Evolutionary conservation across 169 alveolate species (phyloP).

Genomic region (Cryptosporidium meleagridis): DNA sequence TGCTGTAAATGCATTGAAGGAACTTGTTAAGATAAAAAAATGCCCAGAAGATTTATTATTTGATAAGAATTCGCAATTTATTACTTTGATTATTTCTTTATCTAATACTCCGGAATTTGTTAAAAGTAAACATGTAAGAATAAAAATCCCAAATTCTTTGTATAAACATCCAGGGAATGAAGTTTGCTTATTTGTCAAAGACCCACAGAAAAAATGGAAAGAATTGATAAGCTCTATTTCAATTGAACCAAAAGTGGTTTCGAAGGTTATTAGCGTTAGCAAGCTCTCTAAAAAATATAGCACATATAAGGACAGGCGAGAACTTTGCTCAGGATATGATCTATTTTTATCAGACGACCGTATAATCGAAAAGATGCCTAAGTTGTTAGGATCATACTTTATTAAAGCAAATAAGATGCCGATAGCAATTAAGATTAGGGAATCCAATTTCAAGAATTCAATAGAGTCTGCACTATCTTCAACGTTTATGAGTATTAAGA

Average conservation of each 20-base stretch:
- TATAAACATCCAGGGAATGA: slow-evolving; percentile 39
- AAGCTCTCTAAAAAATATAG: slow-evolving; percentile 77
- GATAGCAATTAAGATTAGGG: slow-evolving; percentile 25
- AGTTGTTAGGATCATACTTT: slow-evolving; percentile 76
- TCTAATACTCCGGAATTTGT: slow-evolving; percentile 31
- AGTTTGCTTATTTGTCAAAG: slow-evolving; percentile 78
- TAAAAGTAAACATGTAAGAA: slow-evolving; percentile 49
- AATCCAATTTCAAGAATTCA: slow-evolving; percentile 64
- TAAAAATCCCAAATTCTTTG: slow-evolving; percentile 29
- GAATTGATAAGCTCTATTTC: slow-evolving; percentile 49
- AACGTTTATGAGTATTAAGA: slow-evolving; percentile 58
- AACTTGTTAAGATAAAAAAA: slow-evolving; percentile 22
- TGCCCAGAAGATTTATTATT: slow-evolving; percentile 14
- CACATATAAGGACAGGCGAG: slow-evolving; percentile 75
- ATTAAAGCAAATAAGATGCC: slow-evolving; percentile 76
- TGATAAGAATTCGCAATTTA: not conserved
- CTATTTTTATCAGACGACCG: slow-evolving; percentile 75
- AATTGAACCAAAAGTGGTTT: slow-evolving; percentile 25
- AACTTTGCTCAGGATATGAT: slow-evolving; percentile 78
- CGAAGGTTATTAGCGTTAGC: slow-evolving; percentile 73
- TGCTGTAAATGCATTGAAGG: slow-evolving; percentile 51
- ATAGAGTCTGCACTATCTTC: slow-evolving; percentile 72
- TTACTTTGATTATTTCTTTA: slow-evolving; percentile 28
- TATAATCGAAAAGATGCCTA: slow-evolving; percentile 74
- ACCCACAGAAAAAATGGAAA: slow-evolving; percentile 82